phyloP scores from a whole-genome alignment of 2,329 filamentous ascomycete genomes.

The Fusarium beomiforme region DNA sequence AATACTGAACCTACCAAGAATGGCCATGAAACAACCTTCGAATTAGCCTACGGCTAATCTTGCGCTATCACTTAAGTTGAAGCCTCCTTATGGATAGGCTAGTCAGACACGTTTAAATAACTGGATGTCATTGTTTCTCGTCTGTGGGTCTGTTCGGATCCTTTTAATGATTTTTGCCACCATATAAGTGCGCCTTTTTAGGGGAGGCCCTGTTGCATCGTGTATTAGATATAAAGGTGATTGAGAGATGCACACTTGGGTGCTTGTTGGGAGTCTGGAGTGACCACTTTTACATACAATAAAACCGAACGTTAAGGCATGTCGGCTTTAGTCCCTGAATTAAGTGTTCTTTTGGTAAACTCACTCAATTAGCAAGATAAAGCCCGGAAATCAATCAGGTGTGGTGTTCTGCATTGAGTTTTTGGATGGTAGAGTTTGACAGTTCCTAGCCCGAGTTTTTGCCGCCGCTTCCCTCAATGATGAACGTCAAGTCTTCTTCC shows the following conservation, averaged over 20 bases:
- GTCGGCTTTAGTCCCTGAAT: neutral
- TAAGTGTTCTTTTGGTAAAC: neutral
- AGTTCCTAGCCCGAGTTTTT: slow-evolving; percentile 26
- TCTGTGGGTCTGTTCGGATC: slow-evolving; percentile 2
- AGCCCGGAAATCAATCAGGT: neutral
- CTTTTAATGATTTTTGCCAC: slow-evolving; percentile 2
- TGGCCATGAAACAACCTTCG: slow-evolving; percentile 52
- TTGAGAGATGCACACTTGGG: slow-evolving; percentile 39
- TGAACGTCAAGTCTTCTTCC: slow-evolving; percentile 15
- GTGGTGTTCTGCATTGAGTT: neutral
- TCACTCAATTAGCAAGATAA: neutral
- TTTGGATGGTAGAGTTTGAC: too few relatives aligned
- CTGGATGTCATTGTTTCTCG: slow-evolving; percentile 12
- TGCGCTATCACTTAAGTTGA: neutral
- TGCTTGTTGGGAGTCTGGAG: slow-evolving; percentile 38
- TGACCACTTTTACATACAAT: slow-evolving; percentile 9
- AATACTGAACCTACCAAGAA: slow-evolving; percentile 62
- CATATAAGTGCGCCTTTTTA: slow-evolving; percentile 33
- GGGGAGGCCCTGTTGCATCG: slow-evolving; percentile 28
- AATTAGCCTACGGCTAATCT: slow-evolving; percentile 51
- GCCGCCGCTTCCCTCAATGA: slow-evolving; percentile 5
- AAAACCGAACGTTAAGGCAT: neutral
- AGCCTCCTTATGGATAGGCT: neutral
- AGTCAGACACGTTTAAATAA: neutral
- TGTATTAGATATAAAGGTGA: slow-evolving; percentile 21